phyloP scores from a whole-genome alignment of 1,284 basidiomycete species.

The Cryptococcus sp. region DNA sequence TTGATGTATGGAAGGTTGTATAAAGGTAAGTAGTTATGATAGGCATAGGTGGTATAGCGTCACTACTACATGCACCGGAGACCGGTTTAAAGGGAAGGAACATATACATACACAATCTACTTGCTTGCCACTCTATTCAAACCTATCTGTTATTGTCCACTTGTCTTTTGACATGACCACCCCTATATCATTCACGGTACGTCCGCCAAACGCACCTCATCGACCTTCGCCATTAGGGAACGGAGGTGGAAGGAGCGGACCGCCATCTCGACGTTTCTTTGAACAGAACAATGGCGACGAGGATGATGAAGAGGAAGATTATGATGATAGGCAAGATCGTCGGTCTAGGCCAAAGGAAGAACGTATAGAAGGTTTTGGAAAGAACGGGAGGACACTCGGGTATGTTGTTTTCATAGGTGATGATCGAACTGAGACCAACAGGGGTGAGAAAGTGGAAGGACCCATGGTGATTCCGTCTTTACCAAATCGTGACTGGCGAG shows the following conservation, averaged over 20 bases:
- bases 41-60: not conserved
- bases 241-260: constrained; percentile 14
- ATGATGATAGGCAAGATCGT: not conserved
- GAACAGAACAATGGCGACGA: constrained; percentile 36
- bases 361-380: constrained; percentile 65
- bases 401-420: constrained; percentile 6
- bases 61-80: not conserved
- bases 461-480: constrained; percentile 78
- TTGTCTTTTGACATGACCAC: constrained; percentile 29
- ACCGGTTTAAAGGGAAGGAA: not conserved
- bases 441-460: constrained; percentile 48
- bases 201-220: constrained; percentile 28
- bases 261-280: constrained; percentile 39
- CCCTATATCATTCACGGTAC: constrained; percentile 46
- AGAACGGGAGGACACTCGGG: constrained; percentile 17
- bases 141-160: not conserved
- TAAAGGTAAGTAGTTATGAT: not conserved
- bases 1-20: not conserved
- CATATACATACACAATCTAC: not conserved
- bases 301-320: constrained; percentile 25
- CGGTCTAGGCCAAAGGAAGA: constrained; percentile 52
- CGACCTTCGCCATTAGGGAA: constrained; percentile 31
- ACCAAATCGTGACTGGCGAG: constrained; percentile 83
- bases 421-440: constrained; percentile 2
- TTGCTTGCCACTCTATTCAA: not conserved